Conservation (phyloP, 768 basidiomycete species). For the Fomitopsis serialis region DNA sequence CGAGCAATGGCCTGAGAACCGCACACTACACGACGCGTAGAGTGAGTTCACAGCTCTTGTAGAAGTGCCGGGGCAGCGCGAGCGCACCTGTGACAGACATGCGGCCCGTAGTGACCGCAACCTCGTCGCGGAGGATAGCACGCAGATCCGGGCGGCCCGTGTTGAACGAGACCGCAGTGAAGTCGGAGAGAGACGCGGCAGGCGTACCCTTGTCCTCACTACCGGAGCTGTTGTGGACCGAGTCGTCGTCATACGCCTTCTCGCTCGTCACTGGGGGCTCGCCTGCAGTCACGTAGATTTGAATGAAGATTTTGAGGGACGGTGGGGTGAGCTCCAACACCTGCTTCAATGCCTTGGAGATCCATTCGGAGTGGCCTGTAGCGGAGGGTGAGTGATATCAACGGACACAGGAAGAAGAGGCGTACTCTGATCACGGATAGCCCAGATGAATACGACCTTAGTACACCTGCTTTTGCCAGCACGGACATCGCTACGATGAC, state of each 20-base stretch:
- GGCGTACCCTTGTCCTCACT: slow-evolving; percentile 9
- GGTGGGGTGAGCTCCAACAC: slow-evolving; percentile 26
- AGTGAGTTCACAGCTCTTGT: not conserved
- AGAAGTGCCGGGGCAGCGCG: slow-evolving; percentile 1
- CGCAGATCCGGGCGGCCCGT: slow-evolving; percentile 40
- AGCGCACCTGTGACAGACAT: slow-evolving; percentile 44
- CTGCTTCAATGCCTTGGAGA: slow-evolving; percentile 32
- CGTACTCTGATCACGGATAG: slow-evolving; percentile 33
- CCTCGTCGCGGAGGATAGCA: slow-evolving; percentile 32
- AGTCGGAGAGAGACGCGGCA: slow-evolving; percentile 15
- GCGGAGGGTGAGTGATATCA: not conserved
- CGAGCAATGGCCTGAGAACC: slow-evolving; percentile 23
- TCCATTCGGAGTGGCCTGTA: slow-evolving; percentile 40
- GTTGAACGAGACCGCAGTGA: slow-evolving; percentile 23
- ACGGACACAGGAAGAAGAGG: not conserved
- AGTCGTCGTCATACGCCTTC: slow-evolving; percentile 10
- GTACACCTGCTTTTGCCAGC: slow-evolving; percentile 22
- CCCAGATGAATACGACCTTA: slow-evolving; percentile 38
- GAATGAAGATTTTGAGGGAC: slow-evolving; percentile 31
- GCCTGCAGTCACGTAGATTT: slow-evolving; percentile 34
- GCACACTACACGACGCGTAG: not conserved
- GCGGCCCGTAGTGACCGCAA: slow-evolving; percentile 27
- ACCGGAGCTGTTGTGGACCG: slow-evolving; percentile 6
- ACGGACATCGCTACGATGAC: slow-evolving; percentile 22
- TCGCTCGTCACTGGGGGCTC: slow-evolving; percentile 9